Evolutionary conservation across 164 flowering plant species (phyloP), one percentile per base, ranked within the genome.

Genomic region (Sedum album): DNA sequence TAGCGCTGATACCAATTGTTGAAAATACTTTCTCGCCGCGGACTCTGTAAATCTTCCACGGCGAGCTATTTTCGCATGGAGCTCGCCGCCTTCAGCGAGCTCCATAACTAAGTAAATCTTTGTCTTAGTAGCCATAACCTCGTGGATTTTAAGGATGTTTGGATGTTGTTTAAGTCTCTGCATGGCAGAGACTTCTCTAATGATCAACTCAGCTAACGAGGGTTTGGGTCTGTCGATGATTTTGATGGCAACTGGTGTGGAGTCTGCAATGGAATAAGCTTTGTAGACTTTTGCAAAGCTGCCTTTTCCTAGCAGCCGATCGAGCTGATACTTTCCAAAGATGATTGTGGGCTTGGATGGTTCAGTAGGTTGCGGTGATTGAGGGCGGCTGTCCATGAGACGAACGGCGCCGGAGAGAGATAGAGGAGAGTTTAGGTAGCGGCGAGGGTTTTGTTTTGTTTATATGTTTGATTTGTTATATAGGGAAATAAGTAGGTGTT

Each of bases 41-140:
- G 80, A 1, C 55, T 86, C 94, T 0, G 79, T 38, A 30, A 88
- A 69, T 3, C 82, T 75, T 13, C 90, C 81, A 7, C 75, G 77
- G 30, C 79, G 78, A 8, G 68, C 48, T 21, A 90, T 73, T 67
- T 84, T 81, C 8, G 76, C 13, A 77, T 81, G 77, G 51, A 88
- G 76, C 51, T 90, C 92, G 46, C 93, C 93, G 13, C 89, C 89
- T 10, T 66, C 44, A 41, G 90, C 96, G 41, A 80, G 76, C 68
- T 90, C 91, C 83, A 88, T 85, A 60, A 88, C 88, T 35, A 90
- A 75, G 74, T 81, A 86, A 73, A 90, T 90, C 76, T 85, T 85
- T 53, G 84, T 38, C 51, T 74, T 84, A 18, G 91, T 82, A 1
- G 96, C 96, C 85, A 90, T 76, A 38, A 90, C 91, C 61, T 90